These are phyloP conservation scores for Hapsidospora chrysogenum DNA, from an alignment of 495 filamentous ascomycete species.

Conservation along the genomic window DNA sequence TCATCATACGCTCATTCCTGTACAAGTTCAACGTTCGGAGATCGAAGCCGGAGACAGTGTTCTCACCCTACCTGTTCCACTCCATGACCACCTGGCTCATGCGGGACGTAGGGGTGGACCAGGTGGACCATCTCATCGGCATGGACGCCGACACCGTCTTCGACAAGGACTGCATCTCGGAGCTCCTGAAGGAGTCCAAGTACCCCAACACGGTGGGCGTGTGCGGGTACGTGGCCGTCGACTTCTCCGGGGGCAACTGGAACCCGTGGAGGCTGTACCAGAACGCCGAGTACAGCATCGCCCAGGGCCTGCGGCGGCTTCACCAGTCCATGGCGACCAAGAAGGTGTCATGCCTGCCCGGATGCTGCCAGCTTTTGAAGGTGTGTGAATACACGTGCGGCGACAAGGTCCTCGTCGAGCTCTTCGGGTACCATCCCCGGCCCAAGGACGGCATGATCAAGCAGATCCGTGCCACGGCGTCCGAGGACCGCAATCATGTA, in stretches of 20 bases:
- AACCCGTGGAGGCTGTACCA: conserved; percentile 13
- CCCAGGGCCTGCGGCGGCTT: conserved; percentile 13
- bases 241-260: conserved; percentile 9
- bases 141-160: conserved; percentile 19
- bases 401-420: conserved; percentile 12
- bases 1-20: conserved; percentile 61
- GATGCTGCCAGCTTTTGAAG: conserved; percentile 15
- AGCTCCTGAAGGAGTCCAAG: conserved; percentile 10
- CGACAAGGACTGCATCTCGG: conserved; percentile 9
- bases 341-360: conserved; percentile 15
- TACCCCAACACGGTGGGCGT: conserved; percentile 11
- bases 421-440: conserved; percentile 14
- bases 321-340: conserved; percentile 13
- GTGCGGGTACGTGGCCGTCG: conserved; percentile 14
- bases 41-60: conserved; percentile 8
- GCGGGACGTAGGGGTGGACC: conserved; percentile 7
- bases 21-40: conserved; percentile 45
- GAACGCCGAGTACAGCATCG: conserved; percentile 13
- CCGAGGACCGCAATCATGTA: conserved; percentile 12
- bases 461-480: conserved; percentile 13
- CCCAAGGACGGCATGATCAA: conserved; percentile 12
- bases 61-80: conserved; percentile 11
- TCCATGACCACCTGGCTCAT: conserved; percentile 9
- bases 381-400: conserved; percentile 15
- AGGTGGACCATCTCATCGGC: conserved; percentile 11